phyloP scores from a whole-genome alignment of 345 rosid species.

The Acer campestre region DNA sequence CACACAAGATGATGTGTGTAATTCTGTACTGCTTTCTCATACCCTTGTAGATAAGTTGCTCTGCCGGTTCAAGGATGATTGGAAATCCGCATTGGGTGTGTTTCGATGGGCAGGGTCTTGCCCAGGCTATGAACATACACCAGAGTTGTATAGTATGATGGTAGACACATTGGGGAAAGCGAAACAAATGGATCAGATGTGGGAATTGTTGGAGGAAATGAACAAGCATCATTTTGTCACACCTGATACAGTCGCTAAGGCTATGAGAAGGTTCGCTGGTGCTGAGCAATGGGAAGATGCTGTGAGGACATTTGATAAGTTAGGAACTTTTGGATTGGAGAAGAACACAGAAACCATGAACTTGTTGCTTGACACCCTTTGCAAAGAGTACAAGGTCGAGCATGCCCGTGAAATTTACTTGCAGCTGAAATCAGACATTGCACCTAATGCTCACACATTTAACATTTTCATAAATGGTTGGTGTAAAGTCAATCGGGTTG shows the following conservation, averaged over 20 bases:
- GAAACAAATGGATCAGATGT: conserved; percentile 71
- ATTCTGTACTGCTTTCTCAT: conserved; percentile 41
- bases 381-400: conserved; percentile 74
- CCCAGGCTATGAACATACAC: conserved; percentile 41
- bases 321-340: conserved; percentile 57
- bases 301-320: conserved; percentile 57
- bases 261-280: conserved; percentile 79
- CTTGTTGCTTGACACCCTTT: conserved; percentile 73
- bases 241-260: conserved; percentile 56
- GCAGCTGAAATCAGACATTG: conserved; percentile 58
- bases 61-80: conserved; percentile 68
- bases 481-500: conserved; percentile 74
- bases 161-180: conserved; percentile 77
- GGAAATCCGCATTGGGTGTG: conserved; percentile 78
- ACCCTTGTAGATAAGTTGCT: conserved; percentile 55
- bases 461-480: conserved; percentile 87
- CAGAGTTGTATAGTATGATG: conserved; percentile 49
- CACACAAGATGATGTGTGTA: conserved; percentile 38
- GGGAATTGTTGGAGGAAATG: conserved; percentile 62
- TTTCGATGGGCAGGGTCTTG: conserved; percentile 70
- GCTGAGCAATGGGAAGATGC: conserved; percentile 90
- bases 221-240: conserved; percentile 42
- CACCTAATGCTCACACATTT: conserved; percentile 68
- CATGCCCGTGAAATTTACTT: conserved; percentile 61
- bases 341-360: conserved; percentile 82